Evolutionary conservation across 108 stramenopile genomes (phyloP).

Genomic region (Skeletonema costatum): DNA sequence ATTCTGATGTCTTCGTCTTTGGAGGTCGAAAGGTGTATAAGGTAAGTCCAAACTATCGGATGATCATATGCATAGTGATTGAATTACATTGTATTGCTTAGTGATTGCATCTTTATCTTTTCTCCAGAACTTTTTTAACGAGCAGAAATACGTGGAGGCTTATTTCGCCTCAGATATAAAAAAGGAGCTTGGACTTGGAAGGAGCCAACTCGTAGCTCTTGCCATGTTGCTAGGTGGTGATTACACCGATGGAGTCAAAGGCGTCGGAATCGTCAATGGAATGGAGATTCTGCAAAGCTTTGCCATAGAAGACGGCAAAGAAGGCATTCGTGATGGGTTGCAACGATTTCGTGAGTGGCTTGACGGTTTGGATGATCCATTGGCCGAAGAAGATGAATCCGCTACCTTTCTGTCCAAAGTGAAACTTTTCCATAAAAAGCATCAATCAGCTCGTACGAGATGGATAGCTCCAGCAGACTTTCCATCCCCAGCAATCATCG

Average conservation of each 20-base stretch:
- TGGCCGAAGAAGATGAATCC: constrained; percentile 5
- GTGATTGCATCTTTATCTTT: not conserved
- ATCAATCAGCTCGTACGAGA: constrained; percentile 74
- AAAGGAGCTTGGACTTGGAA: constrained; percentile 83
- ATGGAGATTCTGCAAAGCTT: constrained; percentile 96
- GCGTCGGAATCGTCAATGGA: constrained; percentile 98
- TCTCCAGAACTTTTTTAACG: constrained; percentile 95
- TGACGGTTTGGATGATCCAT: constrained; percentile 76
- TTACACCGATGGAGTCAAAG: constrained; percentile 97
- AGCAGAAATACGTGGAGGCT: constrained; percentile 94
- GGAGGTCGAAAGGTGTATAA: constrained; percentile 83
- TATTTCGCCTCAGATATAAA: constrained; percentile 87
- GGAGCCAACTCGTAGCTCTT: constrained; percentile 83
- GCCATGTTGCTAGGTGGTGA: constrained; percentile 98
- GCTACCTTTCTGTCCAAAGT: constrained; percentile 12
- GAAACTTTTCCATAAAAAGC: constrained; percentile 70
- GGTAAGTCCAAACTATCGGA: constrained; percentile 2
- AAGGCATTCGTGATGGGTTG: constrained; percentile 63
- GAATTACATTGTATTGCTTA: not conserved
- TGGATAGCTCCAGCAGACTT: constrained; percentile 89
- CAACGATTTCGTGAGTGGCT: constrained; percentile 84
- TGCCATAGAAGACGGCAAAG: constrained; percentile 53
- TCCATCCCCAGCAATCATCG: constrained; percentile 70
- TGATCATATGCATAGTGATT: constrained; percentile 9
- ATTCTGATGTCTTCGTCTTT: constrained; percentile 98